phyloP scores from a whole-genome alignment of 2,329 filamentous ascomycete genomes.

The Coniochaeta ligniaria region DNA sequence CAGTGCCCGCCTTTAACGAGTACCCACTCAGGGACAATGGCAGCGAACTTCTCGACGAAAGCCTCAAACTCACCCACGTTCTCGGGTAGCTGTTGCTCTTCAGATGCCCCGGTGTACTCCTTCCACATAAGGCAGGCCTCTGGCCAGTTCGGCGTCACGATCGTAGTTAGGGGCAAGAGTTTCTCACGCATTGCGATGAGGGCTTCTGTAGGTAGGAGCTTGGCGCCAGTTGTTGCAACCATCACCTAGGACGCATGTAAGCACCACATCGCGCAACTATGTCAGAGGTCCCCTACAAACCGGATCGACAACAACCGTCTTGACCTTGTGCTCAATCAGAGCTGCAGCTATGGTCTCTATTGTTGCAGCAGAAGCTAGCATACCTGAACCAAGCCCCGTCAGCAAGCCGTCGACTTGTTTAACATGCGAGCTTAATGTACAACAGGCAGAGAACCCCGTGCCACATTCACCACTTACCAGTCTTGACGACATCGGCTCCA shows the following conservation, averaged over 20 bases:
- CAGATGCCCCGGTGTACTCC: slow-evolving; percentile 44
- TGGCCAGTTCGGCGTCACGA: slow-evolving; percentile 72
- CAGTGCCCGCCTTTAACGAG: slow-evolving; percentile 86
- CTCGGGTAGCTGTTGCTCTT: slow-evolving; percentile 32
- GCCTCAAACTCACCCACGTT: slow-evolving; percentile 59
- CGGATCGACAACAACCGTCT: slow-evolving; percentile 64
- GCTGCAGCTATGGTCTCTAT: slow-evolving; percentile 62
- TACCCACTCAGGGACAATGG: slow-evolving; percentile 69
- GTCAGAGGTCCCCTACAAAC: slow-evolving; percentile 34
- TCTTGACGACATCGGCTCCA: slow-evolving; percentile 84
- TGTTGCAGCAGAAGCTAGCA: slow-evolving; percentile 69
- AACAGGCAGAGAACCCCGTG: neutral
- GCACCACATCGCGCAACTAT: neutral
- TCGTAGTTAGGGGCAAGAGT: slow-evolving; percentile 58
- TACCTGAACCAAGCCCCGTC: slow-evolving; percentile 44
- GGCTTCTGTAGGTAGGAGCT: slow-evolving; percentile 60
- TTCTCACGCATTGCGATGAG: slow-evolving; percentile 49
- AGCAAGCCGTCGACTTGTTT: neutral
- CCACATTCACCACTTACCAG: slow-evolving; percentile 51
- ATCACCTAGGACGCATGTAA: slow-evolving; percentile 59
- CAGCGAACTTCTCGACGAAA: slow-evolving; percentile 59
- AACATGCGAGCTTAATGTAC: neutral
- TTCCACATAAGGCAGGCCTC: slow-evolving; percentile 62
- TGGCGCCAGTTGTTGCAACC: slow-evolving; percentile 75
- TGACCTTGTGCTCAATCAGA: slow-evolving; percentile 49